Base-by-base conservation (phyloP, 2,329 filamentous ascomycete species). In the Onygenales sp. region DNA sequence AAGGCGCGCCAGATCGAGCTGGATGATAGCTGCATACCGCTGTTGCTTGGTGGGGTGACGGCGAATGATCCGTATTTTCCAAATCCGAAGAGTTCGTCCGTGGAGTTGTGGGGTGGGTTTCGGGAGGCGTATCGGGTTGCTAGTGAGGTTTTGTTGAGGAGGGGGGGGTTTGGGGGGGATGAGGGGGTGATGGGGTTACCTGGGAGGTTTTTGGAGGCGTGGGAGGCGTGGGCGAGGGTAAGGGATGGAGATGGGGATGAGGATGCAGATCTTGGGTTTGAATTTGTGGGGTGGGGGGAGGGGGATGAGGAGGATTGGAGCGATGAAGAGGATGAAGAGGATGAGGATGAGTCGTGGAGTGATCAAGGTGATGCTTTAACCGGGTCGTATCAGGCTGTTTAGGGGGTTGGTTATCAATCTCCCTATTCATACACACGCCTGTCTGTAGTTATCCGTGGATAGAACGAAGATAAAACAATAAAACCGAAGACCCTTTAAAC, bases 41-140 rank as follows among this genome's bases (percentile, higher is more conserved):
- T 52, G 21, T 57, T 57, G 27, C 49, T 57, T 7, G 55, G 55
- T 13, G 58, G 51, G 9, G 57, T 60, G 5, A 58, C 58, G 3
- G 55, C 55, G 5, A 57, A 58, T 43, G 55, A 60, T 32, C 54
- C 57, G 5, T 56, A 60, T 36, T 53, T 56, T 32, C 54, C 56
- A 17, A 55, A 60, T 21, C 58, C 54, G 14, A 44, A 44, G 27
- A 21, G 14, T 44, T 44, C 43, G 32, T 50, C 51, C 7, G 13
- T 39, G 36, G 36, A 39, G 36, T n/a, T 39, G 36, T n/a, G 9
- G 36, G 9, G 13, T 39, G 3, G 9, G 2, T 39, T 39, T 39
- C 9, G 9, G 36, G 36, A 39, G 36, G 36, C 36, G 36, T 39
- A 27, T 27, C 3, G 21, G 21, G 21, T 27, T 27, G 21, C 21